A percentile compares a stretch with the other conserved stretches of the same genome.
phyloP scores from a whole-genome alignment of 202 grass and related monocot species.

The Schoenoplectus tabernaemontani region DNA sequence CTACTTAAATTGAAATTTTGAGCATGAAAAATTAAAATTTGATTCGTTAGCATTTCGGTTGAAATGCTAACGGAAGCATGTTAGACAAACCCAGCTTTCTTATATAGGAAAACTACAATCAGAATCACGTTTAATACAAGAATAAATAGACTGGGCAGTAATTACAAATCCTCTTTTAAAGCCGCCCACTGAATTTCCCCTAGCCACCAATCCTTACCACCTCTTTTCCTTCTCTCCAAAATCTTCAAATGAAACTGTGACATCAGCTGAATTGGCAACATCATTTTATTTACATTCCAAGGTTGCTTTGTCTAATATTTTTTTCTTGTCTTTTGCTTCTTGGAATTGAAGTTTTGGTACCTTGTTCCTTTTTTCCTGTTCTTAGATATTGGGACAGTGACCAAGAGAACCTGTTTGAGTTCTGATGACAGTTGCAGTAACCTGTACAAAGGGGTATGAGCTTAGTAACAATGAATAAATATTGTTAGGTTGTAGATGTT shows the following conservation, averaged over 20 bases:
- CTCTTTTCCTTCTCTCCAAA: neutral
- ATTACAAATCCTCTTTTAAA: neutral
- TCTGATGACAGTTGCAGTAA: neutral
- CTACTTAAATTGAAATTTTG: too few relatives aligned
- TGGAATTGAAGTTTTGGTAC: too few relatives aligned
- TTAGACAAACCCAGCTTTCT: too few relatives aligned
- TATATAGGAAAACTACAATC: neutral
- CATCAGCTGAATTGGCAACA: neutral
- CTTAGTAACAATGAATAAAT: neutral
- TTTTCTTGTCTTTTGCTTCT: too few relatives aligned
- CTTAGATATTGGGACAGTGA: neutral
- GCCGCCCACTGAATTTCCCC: neutral
- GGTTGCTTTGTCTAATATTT: neutral
- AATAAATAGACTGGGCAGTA: neutral
- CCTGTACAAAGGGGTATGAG: neutral
- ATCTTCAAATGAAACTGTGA: neutral
- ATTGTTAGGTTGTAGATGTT: neutral
- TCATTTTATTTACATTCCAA: neutral
- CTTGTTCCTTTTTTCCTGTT: neutral
- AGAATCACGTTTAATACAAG: neutral
- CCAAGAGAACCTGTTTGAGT: too few relatives aligned
- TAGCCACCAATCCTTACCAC: neutral
- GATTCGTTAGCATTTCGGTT: too few relatives aligned
- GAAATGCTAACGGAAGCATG: too few relatives aligned
- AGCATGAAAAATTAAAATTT: too few relatives aligned